These are phyloP conservation scores for Luffa acutangula DNA, from an alignment of 306 rosid genomes.

Conservation along the genomic window DNA sequence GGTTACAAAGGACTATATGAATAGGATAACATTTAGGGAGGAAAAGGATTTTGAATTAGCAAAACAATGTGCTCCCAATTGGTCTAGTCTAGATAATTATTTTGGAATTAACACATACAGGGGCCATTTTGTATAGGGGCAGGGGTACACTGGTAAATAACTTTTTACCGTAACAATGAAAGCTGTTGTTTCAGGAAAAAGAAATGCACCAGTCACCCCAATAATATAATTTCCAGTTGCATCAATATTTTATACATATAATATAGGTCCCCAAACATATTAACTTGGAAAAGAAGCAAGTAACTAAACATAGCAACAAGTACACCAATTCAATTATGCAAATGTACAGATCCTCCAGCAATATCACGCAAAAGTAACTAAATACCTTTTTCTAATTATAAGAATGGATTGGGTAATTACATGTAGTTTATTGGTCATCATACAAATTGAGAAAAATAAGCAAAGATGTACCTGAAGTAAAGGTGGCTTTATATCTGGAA, in stretches of 20 bases:
- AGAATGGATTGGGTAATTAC: neutral
- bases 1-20: neutral
- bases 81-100: neutral
- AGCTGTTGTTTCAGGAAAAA: neutral
- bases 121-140: neutral
- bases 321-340: neutral
- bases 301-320: neutral
- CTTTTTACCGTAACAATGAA: neutral
- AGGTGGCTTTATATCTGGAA: conserved; percentile 81
- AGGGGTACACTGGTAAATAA: neutral
- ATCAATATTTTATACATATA: neutral
- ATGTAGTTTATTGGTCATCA: neutral
- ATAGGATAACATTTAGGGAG: neutral
- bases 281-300: neutral
- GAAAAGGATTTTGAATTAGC: neutral
- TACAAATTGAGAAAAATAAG: conserved; percentile 12
- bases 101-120: neutral
- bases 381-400: neutral
- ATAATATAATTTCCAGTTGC: neutral
- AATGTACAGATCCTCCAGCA: neutral
- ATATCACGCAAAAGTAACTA: neutral
- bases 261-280: neutral
- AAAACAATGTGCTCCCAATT: neutral
- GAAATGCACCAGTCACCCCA: neutral
- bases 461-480: conserved; percentile 63